Percentiles rank a stretch among this genome's conserved stretches.
phyloP scores from a whole-genome alignment of 139 green algal genomes.

The Mesostigma viride region DNA sequence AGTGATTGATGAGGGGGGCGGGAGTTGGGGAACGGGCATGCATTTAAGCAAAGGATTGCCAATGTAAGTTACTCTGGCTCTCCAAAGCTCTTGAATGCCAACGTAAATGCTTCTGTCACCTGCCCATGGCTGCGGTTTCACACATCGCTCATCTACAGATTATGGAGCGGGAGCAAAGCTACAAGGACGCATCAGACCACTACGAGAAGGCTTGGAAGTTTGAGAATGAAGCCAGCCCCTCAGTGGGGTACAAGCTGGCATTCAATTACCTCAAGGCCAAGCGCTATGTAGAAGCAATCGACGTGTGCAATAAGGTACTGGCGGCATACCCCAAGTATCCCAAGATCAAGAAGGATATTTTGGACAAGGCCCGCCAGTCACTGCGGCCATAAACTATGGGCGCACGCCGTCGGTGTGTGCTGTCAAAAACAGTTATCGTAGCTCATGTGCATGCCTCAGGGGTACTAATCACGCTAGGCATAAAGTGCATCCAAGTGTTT shows the following conservation, averaged over 20 bases:
- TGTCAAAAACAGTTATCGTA: too few species aligned
- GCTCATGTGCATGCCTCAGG: too few species aligned
- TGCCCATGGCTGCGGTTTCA: too few species aligned
- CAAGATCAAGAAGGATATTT: constrained; percentile 56
- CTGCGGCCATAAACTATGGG: constrained; percentile 31
- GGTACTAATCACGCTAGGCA: too few species aligned
- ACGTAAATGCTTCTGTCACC: too few species aligned
- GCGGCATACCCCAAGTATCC: constrained; percentile 55
- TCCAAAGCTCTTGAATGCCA: too few species aligned
- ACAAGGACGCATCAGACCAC: constrained; percentile 60
- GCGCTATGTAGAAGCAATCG: constrained; percentile 53
- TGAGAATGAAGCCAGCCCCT: constrained; percentile 34
- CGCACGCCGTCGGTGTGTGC: neutral
- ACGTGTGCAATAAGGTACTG: constrained; percentile 57
- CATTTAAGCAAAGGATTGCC: too few species aligned
- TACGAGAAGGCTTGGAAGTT: constrained; percentile 66
- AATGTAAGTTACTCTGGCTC: too few species aligned
- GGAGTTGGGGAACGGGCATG: too few species aligned
- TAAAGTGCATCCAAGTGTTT: too few species aligned
- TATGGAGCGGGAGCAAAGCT: constrained; percentile 59
- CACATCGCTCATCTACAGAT: too few species aligned
- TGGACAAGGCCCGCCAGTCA: constrained; percentile 50
- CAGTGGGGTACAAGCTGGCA: constrained; percentile 61
- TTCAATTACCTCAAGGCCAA: constrained; percentile 72
- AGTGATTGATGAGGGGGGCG: too few species aligned